Base-by-base conservation (phyloP, 768 basidiomycete genomes). In the Tulasnella sp. region DNA sequence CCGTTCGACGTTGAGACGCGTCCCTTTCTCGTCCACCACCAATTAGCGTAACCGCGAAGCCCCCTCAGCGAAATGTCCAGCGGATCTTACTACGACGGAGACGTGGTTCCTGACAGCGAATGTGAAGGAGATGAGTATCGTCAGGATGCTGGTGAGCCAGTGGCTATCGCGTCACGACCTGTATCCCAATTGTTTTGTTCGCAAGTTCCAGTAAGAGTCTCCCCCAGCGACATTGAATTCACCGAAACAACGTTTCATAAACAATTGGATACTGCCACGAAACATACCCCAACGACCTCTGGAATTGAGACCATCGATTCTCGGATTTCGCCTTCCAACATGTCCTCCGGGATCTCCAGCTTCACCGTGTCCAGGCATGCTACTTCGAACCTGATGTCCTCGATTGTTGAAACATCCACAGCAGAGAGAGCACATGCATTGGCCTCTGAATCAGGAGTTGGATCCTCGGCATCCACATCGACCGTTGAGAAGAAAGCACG, bases 61-160 rank as follows among this genome's bases (percentile, higher is more conserved):
- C 19, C 14, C 3, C 54, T 7, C 43, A 7, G 9, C 54, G 54
- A 43, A 17, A 43, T 36, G 54, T 43, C 29, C 41, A 19, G 32
- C 34, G 43, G 42, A 32, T 36, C n/a, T 43, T 21, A 19, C 41
- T 17, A 19, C 54, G 61, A 50, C 11, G 59, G 31, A 14, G 61
- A 61, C 9, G 61, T 60, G 8, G 60, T 64, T 50, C 48, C 61
- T 49, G 49, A 63, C 48, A 35, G 62, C 43, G 53, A 61, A n/a
- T n/a, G n/a, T n/a, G n/a, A n/a, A n/a, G n/a, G n/a, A 55, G 31
- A 51, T 23, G 61, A 61, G 25, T 29, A 39, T n/a, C 48, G 40
- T 19, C 17, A 29, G 34, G 57, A 58, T 49, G 9, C 19, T 21
- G 12, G 53, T 55, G 3, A n/a, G 27, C 23, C 23, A n/a, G n/a